Base-by-base conservation (phyloP, 495 filamentous ascomycete species). In the Sphaerosporella brunnea region DNA sequence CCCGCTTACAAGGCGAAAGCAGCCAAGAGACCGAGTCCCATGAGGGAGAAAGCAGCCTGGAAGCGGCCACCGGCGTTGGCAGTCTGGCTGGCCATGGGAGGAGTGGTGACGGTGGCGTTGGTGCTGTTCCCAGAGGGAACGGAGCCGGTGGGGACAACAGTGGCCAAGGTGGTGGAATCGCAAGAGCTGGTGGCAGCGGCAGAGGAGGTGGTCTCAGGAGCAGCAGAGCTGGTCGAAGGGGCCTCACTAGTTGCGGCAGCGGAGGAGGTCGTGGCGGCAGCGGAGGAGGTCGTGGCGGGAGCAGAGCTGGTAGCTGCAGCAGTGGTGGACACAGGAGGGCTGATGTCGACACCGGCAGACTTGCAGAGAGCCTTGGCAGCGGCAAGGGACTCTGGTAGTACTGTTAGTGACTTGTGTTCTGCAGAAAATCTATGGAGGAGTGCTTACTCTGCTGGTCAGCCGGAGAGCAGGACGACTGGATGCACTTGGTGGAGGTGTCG, bases 391-490 rank as follows among this genome's bases (percentile, higher is more conserved):
- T 25, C 55, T 58, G 28, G 35, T 43, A 23, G 16, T 8, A 34
- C 23, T 34, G 15, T 58, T 37, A 49, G 41, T 48, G 40, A 10
- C n/a, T n/a, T 15, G 25, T 40, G 10, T 25, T 3, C n/a, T 24
- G 18, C 8, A 39, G 36, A 20, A 5, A 16, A 16, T 5, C 8
- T 2, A 13, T 21, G 16, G 4, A 19, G 3, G 3, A 1, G 20
- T 44, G 36, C 38, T 0, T 59, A 59, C 56, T 49, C 32, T 50
- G 39, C n/a, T 48, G 51, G 20, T 58, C 49, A 13, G 44, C 37
- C 1, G n/a, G 0, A 3, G 4, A 4, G 32, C 56, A 59, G 18
- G 0, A 2, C 0, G 0, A 0, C 30, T 34, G 38, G 19, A 59
- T 50, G 36, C 52, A 52, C 9, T n/a, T 13, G 16, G 26, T 42